A percentile compares a stretch with the other conserved stretches of the same genome.
phyloP scores from a whole-genome alignment of 73 alveolate genomes.

The Paramecium tetraurelia region DNA sequence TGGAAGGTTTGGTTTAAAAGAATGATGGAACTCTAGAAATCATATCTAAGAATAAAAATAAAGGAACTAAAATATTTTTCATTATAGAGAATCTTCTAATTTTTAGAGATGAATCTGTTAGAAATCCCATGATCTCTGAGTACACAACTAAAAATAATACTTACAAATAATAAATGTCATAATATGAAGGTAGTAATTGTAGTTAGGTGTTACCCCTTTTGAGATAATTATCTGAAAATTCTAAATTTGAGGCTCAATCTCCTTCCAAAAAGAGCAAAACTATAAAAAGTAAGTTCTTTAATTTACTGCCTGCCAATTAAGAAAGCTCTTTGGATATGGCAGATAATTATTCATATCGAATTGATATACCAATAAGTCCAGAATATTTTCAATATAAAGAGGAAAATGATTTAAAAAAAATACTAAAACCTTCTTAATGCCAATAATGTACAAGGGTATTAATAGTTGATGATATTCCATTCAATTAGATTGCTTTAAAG shows the following conservation, averaged over 20 bases:
- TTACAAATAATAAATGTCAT: background rate
- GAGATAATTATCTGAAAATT: constrained; percentile 17
- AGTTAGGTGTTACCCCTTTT: background rate
- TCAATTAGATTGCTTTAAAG: background rate
- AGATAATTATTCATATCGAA: background rate
- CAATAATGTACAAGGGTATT: background rate
- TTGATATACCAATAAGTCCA: background rate
- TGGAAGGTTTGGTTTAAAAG: background rate
- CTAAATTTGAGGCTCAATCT: background rate
- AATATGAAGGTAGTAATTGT: background rate
- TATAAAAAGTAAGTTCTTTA: background rate
- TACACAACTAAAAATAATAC: background rate
- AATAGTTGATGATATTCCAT: constrained; percentile 40
- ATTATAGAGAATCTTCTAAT: background rate
- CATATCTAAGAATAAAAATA: background rate
- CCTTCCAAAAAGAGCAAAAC: background rate
- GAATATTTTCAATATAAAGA: background rate
- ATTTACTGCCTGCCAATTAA: background rate
- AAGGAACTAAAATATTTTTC: constrained; percentile 1
- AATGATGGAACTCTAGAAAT: background rate
- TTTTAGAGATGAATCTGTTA: background rate
- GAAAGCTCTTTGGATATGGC: background rate
- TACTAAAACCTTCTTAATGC: background rate
- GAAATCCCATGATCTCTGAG: constrained; percentile 31
- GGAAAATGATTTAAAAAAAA: background rate